Evolutionary conservation across 352 stramenopile species (phyloP), one percentile per base, ranked within the genome.

Genomic region (Globisporangium okanoganense): DNA sequence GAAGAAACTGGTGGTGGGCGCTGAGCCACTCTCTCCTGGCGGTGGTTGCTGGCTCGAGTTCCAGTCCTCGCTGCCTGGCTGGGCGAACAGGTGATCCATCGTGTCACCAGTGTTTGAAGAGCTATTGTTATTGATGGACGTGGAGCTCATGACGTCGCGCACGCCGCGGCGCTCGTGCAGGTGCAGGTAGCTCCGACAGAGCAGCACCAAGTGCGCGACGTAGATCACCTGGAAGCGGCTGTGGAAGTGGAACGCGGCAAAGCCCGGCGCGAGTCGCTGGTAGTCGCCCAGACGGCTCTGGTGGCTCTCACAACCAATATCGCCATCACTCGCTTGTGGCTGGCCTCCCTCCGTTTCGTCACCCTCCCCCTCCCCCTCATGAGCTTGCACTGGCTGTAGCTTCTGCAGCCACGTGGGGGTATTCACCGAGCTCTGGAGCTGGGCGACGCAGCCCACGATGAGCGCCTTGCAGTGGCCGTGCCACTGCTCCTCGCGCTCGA

Each of bases 381-480:
- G 9, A 18, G 5, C 29, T 5, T 41, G 9, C 4, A 12, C 3
- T 18, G 29, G 10, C 49, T 25, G 25, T 13, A 45, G 31, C 31
- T 40, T 50, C 22, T 76, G 72, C 9, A 80, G 62, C 74, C 74
- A 83, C 20, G 72, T 68, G 1, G 70, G 43, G 10, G 64, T 53
- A 20, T 65, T 69, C 5, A 58, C 58, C 2, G 62, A 53, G 1
- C 54, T 41, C 6, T 65, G 54, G 2, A 83, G 29, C 14, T 66
- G 50, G 1, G 41, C 24, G n/a, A 83, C 18, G n/a, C 62, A 76
- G 24, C 52, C 58, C 18, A 80, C 47, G 36, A 80, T 56, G 5
- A 83, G 67, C 41, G 71, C 48, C 36, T 83, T 83, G 55, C 71
- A 83, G 45, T 83, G 62, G 10, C 71, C 72, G 27, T 83, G 74